Evolutionary conservation across 768 basidiomycete genomes (phyloP).

Genomic region (Pleurotus giganteus): DNA sequence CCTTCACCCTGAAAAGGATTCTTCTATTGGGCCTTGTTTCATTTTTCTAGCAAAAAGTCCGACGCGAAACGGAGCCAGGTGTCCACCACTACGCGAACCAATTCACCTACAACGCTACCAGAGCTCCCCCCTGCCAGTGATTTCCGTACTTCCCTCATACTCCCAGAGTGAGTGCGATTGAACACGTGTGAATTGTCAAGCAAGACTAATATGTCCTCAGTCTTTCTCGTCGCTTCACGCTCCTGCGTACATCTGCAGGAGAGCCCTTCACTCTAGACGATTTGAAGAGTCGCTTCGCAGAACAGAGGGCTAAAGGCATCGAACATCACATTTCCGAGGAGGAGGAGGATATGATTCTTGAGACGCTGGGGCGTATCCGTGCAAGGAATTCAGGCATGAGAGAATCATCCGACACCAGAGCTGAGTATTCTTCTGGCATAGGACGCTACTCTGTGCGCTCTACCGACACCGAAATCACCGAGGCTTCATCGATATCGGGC

Average conservation of each 20-base stretch:
- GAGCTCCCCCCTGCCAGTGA: constrained; percentile 67
- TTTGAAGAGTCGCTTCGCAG: constrained; percentile 64
- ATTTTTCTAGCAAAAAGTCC: constrained; percentile 68
- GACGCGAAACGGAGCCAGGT: constrained; percentile 56
- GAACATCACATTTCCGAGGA: constrained; percentile 72
- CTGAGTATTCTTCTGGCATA: constrained; percentile 9
- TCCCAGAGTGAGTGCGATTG: constrained; percentile 68
- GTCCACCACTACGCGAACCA: constrained; percentile 20
- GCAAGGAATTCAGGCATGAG: constrained; percentile 27
- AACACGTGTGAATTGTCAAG: constrained; percentile 9
- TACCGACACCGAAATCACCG: constrained; percentile 20
- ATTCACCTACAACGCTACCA: constrained; percentile 37
- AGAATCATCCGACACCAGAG: constrained; percentile 35
- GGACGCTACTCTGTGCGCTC: constrained; percentile 29
- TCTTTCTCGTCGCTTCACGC: constrained; percentile 78
- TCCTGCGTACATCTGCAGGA: constrained; percentile 68
- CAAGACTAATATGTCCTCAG: constrained; percentile 34
- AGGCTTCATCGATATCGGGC: constrained; percentile 32
- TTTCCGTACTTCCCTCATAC: constrained; percentile 84
- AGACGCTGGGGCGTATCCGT: constrained; percentile 57
- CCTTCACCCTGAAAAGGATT: constrained; percentile 19
- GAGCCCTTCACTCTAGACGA: constrained; percentile 65
- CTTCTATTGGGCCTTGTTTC: constrained; percentile 22
- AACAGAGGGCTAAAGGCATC: constrained; percentile 71
- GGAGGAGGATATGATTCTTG: constrained; percentile 83